Percentiles rank a stretch among this genome's conserved stretches.
Evolutionary conservation across 2,329 filamentous ascomycete species (phyloP).

Genomic region (Trichophyton schoenleinii): DNA sequence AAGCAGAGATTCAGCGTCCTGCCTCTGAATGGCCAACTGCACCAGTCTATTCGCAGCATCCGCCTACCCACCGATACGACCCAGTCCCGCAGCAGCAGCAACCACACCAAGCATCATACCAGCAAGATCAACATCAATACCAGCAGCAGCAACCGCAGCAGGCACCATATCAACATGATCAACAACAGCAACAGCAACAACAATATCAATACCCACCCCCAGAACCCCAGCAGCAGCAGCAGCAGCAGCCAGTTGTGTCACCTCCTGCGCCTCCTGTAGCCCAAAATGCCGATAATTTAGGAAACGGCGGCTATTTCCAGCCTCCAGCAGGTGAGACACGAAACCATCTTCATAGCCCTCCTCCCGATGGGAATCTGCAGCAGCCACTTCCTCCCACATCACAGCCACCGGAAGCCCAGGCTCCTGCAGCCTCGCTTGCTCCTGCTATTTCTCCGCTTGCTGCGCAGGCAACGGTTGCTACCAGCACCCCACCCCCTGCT

Average conservation of each 20-base stretch:
- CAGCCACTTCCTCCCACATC: constrained; percentile 11
- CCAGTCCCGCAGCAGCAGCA: constrained; percentile 14
- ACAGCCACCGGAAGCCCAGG: constrained; percentile 12
- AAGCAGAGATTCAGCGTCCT: constrained; percentile 20
- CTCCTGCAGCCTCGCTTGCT: constrained; percentile 16
- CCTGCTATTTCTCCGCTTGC: constrained; percentile 10
- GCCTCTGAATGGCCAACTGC: constrained; percentile 9
- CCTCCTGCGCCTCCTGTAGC: constrained; percentile 4
- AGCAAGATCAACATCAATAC: constrained; percentile 6
- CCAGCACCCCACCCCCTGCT: constrained; percentile 4
- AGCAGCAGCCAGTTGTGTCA: neutral
- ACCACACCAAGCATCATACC: constrained; percentile 7
- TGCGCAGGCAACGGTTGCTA: constrained; percentile 9
- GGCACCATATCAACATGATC: constrained; percentile 22
- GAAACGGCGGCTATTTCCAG: neutral
- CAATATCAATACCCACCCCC: constrained; percentile 11
- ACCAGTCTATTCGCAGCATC: constrained; percentile 21
- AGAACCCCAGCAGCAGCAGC: neutral
- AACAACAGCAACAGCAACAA: constrained; percentile 23
- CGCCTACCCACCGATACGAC: constrained; percentile 23
- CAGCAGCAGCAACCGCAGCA: constrained; percentile 11
- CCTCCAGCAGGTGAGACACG: neutral
- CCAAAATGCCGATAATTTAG: neutral
- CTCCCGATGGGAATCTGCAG: constrained; percentile 10
- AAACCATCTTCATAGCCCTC: constrained; percentile 7